Conservation (phyloP, 257 asterid genomes). For the Osmanthus fragrans region DNA sequence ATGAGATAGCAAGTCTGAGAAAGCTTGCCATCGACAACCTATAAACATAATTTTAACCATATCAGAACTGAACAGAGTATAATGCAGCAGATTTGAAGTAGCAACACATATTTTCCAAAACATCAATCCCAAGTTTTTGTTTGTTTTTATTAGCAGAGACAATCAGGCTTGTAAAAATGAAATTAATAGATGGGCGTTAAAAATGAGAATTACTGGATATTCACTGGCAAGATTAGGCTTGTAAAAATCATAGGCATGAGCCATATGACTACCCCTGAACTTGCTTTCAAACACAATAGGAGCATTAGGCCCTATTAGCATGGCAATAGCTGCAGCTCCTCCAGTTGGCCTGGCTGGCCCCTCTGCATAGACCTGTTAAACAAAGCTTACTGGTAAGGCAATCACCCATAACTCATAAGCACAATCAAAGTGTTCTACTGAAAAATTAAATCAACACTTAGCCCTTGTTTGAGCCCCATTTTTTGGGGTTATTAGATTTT, state of each 20-base stretch:
- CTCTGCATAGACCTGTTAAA: slow-evolving; percentile 91
- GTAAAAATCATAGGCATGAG: slow-evolving; percentile 95
- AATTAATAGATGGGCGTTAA: background rate
- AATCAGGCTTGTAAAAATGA: too few relatives aligned
- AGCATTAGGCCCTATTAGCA: slow-evolving; percentile 96
- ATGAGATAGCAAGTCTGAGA: slow-evolving; percentile 97
- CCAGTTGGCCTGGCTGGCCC: slow-evolving; percentile 99
- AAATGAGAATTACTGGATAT: slow-evolving; percentile 72
- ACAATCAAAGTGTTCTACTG: background rate
- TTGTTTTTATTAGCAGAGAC: too few relatives aligned
- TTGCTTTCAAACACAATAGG: slow-evolving; percentile 94
- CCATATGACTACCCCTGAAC: slow-evolving; percentile 94
- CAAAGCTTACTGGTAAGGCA: slow-evolving; percentile 16
- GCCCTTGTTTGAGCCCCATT: too few relatives aligned
- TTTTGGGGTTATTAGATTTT: too few relatives aligned
- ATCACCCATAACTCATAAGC: background rate
- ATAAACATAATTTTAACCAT: slow-evolving; percentile 25
- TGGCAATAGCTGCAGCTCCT: slow-evolving; percentile 98
- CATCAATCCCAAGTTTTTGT: too few relatives aligned
- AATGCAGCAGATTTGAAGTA: slow-evolving; percentile 1
- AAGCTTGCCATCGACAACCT: slow-evolving; percentile 99
- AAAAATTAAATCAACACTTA: slow-evolving; percentile 6
- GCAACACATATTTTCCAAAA: too few relatives aligned
- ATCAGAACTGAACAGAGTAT: slow-evolving; percentile 18
- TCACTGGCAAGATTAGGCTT: slow-evolving; percentile 99